Base-by-base conservation (phyloP, 2,329 filamentous ascomycete species). In the Ceratocystiopsis minuta region DNA sequence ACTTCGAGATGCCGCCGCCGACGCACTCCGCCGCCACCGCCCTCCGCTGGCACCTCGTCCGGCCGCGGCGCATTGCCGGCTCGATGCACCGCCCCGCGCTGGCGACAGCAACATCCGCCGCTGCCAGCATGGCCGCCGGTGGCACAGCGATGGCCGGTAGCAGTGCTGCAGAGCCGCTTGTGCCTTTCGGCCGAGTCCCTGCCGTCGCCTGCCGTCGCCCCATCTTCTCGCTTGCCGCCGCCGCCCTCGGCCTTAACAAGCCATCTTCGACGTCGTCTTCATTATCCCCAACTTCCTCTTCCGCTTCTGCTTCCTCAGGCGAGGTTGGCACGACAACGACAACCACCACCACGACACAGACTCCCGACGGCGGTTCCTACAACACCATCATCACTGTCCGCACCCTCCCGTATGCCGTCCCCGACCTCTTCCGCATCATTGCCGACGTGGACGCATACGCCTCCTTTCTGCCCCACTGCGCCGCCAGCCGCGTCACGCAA, bases 391-490 rank as follows among this genome's bases (percentile, higher is more conserved):
- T 71, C 40, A 86, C 85, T 12, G 68, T 70, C 16, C 80, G 85
- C 46, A 80, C 70, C 4, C 78, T 96, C 14, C 80, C 82, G 14
- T 92, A 92, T 65, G 63, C 77, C 1, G 65, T 75, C 31, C 53
- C 60, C 5, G 66, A 74, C 2, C 76, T 98, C 51, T 98, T 90
- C 72, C 67, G 68, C 50, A 71, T 95, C 42, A 87, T 98, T 58
- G 77, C 86, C 61, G 85, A 95, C 60, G 77, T 98, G 49, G 74
- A 84, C 58, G 75, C 75, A 48, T 98, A 98, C 71, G 66, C 70
- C 34, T 58, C 66, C 49, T 98, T 96, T 67, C 74, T 98, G n/a
- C 90, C 90, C 12, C 95, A 92, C 70, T 93, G 88, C 62, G 71
- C 74, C 36, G 67, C 66, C 37, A 87, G 82, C 34, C 70, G 67